Conservation (phyloP, 2,329 filamentous ascomycete genomes). For the Celoporthe dispersa region DNA sequence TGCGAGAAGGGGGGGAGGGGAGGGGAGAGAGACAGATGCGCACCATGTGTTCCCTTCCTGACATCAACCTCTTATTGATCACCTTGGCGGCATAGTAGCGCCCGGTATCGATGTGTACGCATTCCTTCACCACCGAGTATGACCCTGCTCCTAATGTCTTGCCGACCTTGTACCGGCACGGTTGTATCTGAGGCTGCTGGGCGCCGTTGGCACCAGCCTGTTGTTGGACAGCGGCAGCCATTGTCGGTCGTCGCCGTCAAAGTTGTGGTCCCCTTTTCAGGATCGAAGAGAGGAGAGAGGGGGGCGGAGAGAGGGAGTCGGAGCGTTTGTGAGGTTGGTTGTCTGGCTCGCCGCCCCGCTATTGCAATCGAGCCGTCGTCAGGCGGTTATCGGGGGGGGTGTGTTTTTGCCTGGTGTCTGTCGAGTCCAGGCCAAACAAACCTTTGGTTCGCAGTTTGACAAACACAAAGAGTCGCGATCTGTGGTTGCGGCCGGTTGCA, state of each 20-base stretch:
- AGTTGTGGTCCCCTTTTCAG: neutral
- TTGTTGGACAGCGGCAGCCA: constrained; percentile 29
- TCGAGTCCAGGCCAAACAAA: neutral
- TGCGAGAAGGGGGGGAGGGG: neutral
- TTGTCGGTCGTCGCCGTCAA: constrained; percentile 22
- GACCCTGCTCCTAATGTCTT: constrained; percentile 97
- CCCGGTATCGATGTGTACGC: constrained; percentile 96
- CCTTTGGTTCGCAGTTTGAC: neutral
- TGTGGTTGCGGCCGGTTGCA: neutral
- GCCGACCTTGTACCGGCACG: constrained; percentile 97
- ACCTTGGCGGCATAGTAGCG: constrained; percentile 99
- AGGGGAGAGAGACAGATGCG: constrained; percentile 26
- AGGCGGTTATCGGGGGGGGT: neutral
- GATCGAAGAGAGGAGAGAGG: neutral
- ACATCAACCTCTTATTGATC: constrained; percentile 98
- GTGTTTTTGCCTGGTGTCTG: neutral
- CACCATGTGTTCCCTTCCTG: constrained; percentile 97
- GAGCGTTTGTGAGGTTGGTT: neutral
- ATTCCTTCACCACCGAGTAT: constrained; percentile 98
- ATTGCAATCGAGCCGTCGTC: neutral
- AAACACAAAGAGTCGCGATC: neutral
- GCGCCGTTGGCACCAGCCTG: constrained; percentile 32
- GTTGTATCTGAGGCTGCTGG: constrained; percentile 73
- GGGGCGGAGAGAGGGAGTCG: neutral
- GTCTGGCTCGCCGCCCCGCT: constrained; percentile 11